Percentiles rank a stretch among this genome's conserved stretches.
Conservation (phyloP, 768 basidiomycete genomes). For the Favolaschia claudopus region DNA sequence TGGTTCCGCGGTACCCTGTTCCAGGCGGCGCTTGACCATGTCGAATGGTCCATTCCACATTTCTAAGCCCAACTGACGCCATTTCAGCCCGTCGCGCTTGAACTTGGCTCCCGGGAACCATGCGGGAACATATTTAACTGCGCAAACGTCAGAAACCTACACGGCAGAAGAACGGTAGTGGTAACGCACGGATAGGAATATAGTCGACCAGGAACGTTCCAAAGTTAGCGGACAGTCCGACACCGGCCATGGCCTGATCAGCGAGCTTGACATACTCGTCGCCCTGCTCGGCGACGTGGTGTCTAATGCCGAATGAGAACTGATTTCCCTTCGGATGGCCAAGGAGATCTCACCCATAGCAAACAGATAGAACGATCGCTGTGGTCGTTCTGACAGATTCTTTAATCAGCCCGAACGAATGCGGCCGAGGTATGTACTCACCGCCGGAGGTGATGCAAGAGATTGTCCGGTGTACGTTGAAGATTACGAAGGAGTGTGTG, state of each 20-base stretch:
- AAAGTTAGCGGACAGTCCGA: slow-evolving; percentile 18
- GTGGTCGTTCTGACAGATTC: slow-evolving; percentile 9
- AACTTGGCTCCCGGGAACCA: slow-evolving; percentile 59
- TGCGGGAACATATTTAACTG: slow-evolving; percentile 50
- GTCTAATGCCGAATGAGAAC: slow-evolving; percentile 4
- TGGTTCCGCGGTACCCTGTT: slow-evolving; percentile 15
- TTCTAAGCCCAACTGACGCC: slow-evolving; percentile 40
- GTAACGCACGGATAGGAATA: slow-evolving; percentile 3
- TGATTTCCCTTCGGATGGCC: not conserved
- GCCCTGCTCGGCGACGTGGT: slow-evolving; percentile 28
- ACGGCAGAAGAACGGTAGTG: not conserved
- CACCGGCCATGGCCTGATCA: slow-evolving; percentile 29
- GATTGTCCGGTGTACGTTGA: not conserved
- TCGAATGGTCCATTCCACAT: slow-evolving; percentile 47
- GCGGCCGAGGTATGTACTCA: not conserved
- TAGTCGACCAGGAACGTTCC: slow-evolving; percentile 31
- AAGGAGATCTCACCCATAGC: slow-evolving; percentile 12
- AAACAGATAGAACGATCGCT: slow-evolving; percentile 21
- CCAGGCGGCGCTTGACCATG: slow-evolving; percentile 36
- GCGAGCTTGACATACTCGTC: slow-evolving; percentile 33
- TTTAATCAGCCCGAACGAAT: not conserved
- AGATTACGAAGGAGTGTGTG: slow-evolving; percentile 41
- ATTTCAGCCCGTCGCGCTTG: slow-evolving; percentile 46
- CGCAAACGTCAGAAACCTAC: not conserved
- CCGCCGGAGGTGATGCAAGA: slow-evolving; percentile 7